These are phyloP conservation scores for barrel medic (Medicago truncatula) DNA, from an alignment of 306 rosid genomes.

Conservation along the genomic window DNA sequence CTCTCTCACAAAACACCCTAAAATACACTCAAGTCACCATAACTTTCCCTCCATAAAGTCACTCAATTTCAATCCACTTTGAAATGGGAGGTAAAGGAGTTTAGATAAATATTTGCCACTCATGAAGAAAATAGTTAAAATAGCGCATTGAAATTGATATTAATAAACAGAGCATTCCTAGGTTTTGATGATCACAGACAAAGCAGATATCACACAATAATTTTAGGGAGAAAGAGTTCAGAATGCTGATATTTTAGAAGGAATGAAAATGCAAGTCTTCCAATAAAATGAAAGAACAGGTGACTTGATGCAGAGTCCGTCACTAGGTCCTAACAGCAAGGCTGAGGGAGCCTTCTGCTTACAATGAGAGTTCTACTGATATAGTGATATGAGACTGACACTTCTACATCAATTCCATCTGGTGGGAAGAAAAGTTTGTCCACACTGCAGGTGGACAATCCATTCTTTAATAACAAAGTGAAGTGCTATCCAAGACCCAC, in stretches of 20 bases:
- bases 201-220: slow-evolving; percentile 1
- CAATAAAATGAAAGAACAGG: slow-evolving; percentile 1
- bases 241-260: neutral
- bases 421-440: slow-evolving; percentile 1
- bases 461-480: slow-evolving; percentile 26
- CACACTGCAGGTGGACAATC: slow-evolving; percentile 8
- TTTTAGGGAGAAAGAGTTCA: slow-evolving; percentile 3
- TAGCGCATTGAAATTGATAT: neutral
- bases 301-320: slow-evolving; percentile 17
- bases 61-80: neutral
- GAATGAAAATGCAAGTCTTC: slow-evolving; percentile 2
- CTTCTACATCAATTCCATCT: slow-evolving; percentile 17
- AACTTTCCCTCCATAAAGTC: too few species aligned
- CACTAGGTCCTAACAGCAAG: slow-evolving; percentile 9
- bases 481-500: neutral
- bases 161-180: neutral
- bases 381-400: slow-evolving; percentile 30
- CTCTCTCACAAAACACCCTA: too few species aligned
- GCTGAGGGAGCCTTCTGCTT: neutral
- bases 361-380: slow-evolving; percentile 1
- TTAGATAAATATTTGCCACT: slow-evolving; percentile 15
- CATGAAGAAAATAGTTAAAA: slow-evolving; percentile 16
- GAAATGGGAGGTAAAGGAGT: slow-evolving; percentile 3
- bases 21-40: too few species aligned
- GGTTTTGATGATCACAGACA: slow-evolving; percentile 17